Conservation (phyloP, 495 filamentous ascomycete species). For the Elasticomyces elasticus region DNA sequence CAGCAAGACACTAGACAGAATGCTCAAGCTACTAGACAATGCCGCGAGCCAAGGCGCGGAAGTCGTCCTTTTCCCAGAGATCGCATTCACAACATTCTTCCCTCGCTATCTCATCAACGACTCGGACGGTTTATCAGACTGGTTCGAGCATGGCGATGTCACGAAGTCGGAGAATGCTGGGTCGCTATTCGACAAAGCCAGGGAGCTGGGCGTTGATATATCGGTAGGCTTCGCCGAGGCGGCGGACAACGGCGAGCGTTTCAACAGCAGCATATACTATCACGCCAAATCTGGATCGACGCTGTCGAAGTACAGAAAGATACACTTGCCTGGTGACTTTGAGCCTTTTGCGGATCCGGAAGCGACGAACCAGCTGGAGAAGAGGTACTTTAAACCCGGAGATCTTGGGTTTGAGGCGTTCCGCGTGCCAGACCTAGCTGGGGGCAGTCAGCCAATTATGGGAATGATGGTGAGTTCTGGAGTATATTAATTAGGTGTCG, state of each 20-base stretch:
- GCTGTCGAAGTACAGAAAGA: constrained; percentile 41
- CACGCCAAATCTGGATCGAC: constrained; percentile 33
- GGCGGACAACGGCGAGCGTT: constrained; percentile 29
- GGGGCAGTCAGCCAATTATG: constrained; percentile 34
- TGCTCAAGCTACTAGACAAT: constrained; percentile 35
- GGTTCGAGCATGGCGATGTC: constrained; percentile 38
- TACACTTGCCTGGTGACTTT: constrained; percentile 40
- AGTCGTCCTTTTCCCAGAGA: constrained; percentile 41
- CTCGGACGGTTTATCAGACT: constrained; percentile 32
- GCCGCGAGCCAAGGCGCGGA: constrained; percentile 34
- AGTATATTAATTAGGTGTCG: neutral
- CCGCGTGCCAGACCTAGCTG: constrained; percentile 36
- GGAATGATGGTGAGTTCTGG: constrained; percentile 34
- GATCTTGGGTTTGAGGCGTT: constrained; percentile 43
- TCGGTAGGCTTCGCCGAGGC: constrained; percentile 40
- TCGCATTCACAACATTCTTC: constrained; percentile 43
- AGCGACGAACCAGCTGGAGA: constrained; percentile 42
- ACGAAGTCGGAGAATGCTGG: constrained; percentile 31
- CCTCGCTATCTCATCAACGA: constrained; percentile 38
- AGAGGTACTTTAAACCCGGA: constrained; percentile 41
- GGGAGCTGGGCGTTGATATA: constrained; percentile 36
- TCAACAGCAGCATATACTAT: constrained; percentile 41
- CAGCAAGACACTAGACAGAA: constrained; percentile 33
- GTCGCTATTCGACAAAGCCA: constrained; percentile 38
- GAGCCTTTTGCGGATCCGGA: constrained; percentile 39